These are phyloP conservation scores for Panicum virgatum DNA, from an alignment of 202 grass and related monocot genomes.

Conservation along the genomic window DNA sequence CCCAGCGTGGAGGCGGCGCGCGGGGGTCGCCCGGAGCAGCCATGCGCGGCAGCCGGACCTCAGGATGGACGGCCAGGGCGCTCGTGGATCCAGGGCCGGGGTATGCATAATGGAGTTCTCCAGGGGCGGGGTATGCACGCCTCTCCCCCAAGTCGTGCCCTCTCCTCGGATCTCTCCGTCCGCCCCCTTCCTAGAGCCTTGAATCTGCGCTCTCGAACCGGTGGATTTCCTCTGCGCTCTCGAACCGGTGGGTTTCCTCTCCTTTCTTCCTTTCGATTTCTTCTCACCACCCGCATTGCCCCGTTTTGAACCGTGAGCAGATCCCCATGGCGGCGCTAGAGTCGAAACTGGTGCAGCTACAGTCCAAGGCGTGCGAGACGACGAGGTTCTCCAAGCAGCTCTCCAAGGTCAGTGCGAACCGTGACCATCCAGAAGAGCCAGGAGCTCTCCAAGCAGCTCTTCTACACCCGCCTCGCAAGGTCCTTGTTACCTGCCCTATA, in stretches of 20 bases:
- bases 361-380: slow-evolving; percentile 62
- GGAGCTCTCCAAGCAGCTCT: slow-evolving; percentile 91
- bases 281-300: slow-evolving; percentile 22
- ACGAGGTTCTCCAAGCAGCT: slow-evolving; percentile 55
- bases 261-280: not conserved
- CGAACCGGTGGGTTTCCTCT: not conserved
- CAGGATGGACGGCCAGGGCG: no score
- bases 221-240: not conserved
- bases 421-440: slow-evolving; percentile 68
- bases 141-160: not conserved
- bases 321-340: slow-evolving; percentile 51
- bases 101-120: no score
- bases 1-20: no score
- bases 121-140: no score
- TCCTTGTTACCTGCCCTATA: not conserved
- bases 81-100: no score
- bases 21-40: no score
- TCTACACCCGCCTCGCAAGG: slow-evolving; percentile 89
- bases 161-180: slow-evolving; percentile 11
- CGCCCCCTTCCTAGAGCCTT: slow-evolving; percentile 7
- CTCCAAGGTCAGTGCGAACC: no score
- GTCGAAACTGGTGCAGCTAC: slow-evolving; percentile 59
- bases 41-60: no score
- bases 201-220: no score
- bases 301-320: not conserved